Percentiles rank a stretch among this genome's conserved stretches.
Conservation (phyloP, 78 protist species). For the Chrysochromulina tobinii region DNA sequence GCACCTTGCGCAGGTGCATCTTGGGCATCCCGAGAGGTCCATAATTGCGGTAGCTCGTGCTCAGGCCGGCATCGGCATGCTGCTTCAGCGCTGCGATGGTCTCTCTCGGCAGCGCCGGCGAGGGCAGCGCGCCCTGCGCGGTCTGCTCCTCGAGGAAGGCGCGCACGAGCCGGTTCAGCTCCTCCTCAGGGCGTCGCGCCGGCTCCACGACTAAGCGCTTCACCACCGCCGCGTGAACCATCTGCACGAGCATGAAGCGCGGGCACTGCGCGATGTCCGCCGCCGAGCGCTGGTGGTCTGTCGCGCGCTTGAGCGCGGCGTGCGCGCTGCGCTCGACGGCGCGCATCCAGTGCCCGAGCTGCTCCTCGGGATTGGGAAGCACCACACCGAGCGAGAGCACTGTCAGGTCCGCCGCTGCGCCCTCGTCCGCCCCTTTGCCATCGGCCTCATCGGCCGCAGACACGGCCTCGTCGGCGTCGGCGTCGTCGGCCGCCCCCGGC, state of each 20-base stretch:
- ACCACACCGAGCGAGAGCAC: neutral
- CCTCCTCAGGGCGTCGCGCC: neutral
- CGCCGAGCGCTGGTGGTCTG: neutral
- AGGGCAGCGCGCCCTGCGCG: too few species aligned
- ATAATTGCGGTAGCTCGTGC: neutral
- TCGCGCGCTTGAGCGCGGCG: neutral
- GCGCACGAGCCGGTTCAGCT: neutral
- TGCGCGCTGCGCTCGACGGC: neutral
- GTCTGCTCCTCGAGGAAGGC: too few species aligned
- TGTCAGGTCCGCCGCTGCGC: neutral
- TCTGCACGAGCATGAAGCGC: neutral
- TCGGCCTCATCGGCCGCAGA: neutral
- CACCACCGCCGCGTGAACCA: neutral
- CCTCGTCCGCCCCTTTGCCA: neutral
- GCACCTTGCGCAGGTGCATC: constrained; percentile 12
- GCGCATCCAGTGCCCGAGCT: neutral
- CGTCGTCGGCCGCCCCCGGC: neutral
- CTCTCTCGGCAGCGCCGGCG: neutral
- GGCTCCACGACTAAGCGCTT: neutral
- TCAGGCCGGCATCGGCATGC: neutral
- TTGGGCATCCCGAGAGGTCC: neutral
- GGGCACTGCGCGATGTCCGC: neutral
- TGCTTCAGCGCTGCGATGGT: neutral
- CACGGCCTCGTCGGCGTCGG: neutral
- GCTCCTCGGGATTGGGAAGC: neutral